Evolutionary conservation across 306 rosid genomes (phyloP).

Genomic region (Glycyrrhiza uralensis): DNA sequence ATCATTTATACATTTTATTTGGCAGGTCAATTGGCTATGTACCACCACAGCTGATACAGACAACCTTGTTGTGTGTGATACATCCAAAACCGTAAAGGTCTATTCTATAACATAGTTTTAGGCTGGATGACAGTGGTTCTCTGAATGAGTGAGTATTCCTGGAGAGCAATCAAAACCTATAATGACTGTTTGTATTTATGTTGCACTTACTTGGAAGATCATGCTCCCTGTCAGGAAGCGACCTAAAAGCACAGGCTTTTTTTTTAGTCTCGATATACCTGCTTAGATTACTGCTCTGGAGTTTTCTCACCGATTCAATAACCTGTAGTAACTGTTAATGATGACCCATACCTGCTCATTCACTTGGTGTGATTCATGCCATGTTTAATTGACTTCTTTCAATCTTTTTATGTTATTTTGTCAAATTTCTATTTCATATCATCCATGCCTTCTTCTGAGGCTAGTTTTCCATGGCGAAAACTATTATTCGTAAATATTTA

Average conservation of each 20-base stretch:
- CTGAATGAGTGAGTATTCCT: constrained; percentile 7
- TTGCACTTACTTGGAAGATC: constrained; percentile 3
- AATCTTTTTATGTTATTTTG: neutral
- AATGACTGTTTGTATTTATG: neutral
- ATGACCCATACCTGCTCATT: neutral
- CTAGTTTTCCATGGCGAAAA: neutral
- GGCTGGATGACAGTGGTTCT: constrained; percentile 7
- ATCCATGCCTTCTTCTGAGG: neutral
- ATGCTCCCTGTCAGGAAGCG: neutral
- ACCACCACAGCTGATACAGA: constrained; percentile 69
- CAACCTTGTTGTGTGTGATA: constrained; percentile 86
- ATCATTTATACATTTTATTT: constrained; percentile 21
- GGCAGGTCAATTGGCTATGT: constrained; percentile 92
- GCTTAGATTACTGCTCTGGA: neutral
- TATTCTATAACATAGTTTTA: constrained; percentile 55
- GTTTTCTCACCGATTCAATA: constrained; percentile 5
- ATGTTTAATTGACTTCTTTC: neutral
- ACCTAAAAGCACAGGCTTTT: constrained; percentile 3
- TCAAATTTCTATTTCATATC: neutral
- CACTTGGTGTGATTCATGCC: neutral
- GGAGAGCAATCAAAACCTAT: constrained; percentile 22
- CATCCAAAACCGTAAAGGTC: constrained; percentile 79
- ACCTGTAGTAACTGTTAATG: neutral
- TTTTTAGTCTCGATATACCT: neutral
- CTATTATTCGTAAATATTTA: neutral